These are phyloP conservation scores for Sordariomycetes sp. DNA, from an alignment of 2,329 filamentous ascomycete species.

Conservation along the genomic window DNA sequence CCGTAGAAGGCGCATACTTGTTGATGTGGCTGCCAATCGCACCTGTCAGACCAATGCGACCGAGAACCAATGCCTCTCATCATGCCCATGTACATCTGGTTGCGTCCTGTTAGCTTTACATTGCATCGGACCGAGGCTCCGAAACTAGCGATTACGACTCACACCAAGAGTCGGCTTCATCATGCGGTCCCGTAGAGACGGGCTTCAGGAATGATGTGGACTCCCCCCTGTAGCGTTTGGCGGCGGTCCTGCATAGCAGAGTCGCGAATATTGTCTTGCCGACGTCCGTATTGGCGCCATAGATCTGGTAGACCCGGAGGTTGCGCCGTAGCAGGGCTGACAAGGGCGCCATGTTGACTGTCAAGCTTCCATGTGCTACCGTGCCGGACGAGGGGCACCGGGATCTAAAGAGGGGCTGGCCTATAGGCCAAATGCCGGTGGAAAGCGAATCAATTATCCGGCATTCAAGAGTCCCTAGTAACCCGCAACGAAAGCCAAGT, in stretches of 20 bases:
- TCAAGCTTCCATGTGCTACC: background rate
- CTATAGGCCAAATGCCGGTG: background rate
- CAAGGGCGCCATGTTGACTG: conserved; percentile 26
- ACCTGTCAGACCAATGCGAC: background rate
- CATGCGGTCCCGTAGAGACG: conserved; percentile 59
- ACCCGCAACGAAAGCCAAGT: background rate
- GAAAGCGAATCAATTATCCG: background rate
- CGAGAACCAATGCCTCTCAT: background rate
- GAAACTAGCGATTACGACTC: conserved; percentile 5
- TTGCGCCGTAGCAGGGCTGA: conserved; percentile 54
- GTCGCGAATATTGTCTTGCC: conserved; percentile 76
- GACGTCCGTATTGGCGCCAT: conserved; percentile 73
- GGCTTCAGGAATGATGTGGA: conserved; percentile 62
- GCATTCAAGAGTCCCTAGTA: too few species aligned
- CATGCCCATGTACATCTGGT: background rate
- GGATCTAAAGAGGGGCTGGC: background rate
- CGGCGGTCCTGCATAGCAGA: conserved; percentile 51
- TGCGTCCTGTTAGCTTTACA: background rate
- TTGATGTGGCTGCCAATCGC: conserved; percentile 43
- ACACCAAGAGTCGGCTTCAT: conserved; percentile 61
- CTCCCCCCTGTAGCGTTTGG: conserved; percentile 27
- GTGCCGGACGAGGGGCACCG: background rate
- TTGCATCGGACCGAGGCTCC: background rate
- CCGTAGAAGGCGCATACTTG: conserved; percentile 38
- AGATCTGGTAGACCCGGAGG: conserved; percentile 60